Conservation (phyloP, 1,284 basidiomycete genomes). For the Ganoderma multipileum region DNA sequence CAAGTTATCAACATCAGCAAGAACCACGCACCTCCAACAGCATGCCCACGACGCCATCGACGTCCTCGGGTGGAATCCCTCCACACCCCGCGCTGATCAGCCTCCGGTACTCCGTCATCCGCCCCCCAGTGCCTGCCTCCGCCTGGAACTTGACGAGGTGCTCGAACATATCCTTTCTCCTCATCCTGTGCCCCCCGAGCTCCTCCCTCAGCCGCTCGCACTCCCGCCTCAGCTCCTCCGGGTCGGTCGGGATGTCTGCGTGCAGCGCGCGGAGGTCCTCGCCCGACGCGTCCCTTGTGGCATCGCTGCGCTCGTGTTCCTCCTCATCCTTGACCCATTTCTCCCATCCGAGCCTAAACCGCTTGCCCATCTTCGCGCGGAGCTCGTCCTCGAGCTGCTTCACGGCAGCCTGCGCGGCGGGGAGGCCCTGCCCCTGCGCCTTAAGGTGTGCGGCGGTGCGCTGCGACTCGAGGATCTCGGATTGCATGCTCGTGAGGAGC, state of each 20-base stretch:
- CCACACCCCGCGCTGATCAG: slow-evolving; percentile 89
- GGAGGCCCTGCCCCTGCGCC: slow-evolving; percentile 71
- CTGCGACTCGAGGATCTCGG: slow-evolving; percentile 91
- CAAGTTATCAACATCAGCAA: slow-evolving; percentile 3
- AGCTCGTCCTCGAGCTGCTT: slow-evolving; percentile 73
- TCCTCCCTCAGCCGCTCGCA: slow-evolving; percentile 72
- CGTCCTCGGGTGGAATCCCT: slow-evolving; percentile 84
- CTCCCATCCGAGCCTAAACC: slow-evolving; percentile 89
- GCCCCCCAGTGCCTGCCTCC: slow-evolving; percentile 87
- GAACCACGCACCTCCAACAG: slow-evolving; percentile 73
- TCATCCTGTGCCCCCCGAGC: slow-evolving; percentile 67
- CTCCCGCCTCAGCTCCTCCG: slow-evolving; percentile 61
- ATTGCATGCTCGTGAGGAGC: slow-evolving; percentile 87
- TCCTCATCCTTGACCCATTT: slow-evolving; percentile 92
- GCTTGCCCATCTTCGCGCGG: slow-evolving; percentile 76
- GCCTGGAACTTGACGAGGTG: slow-evolving; percentile 82
- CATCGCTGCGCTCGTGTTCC: slow-evolving; percentile 67
- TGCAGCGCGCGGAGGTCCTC: slow-evolving; percentile 66
- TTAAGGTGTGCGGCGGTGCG: slow-evolving; percentile 77
- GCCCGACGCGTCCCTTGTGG: slow-evolving; percentile 55
- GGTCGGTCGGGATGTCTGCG: slow-evolving; percentile 61
- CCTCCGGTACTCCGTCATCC: slow-evolving; percentile 87
- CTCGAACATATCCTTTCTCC: slow-evolving; percentile 75
- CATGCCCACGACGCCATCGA: slow-evolving; percentile 85
- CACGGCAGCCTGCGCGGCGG: slow-evolving; percentile 67